Percentiles rank a stretch among this genome's conserved stretches.
phyloP scores from a whole-genome alignment of 2,329 filamentous ascomycete species.

The Alternaria sp. region DNA sequence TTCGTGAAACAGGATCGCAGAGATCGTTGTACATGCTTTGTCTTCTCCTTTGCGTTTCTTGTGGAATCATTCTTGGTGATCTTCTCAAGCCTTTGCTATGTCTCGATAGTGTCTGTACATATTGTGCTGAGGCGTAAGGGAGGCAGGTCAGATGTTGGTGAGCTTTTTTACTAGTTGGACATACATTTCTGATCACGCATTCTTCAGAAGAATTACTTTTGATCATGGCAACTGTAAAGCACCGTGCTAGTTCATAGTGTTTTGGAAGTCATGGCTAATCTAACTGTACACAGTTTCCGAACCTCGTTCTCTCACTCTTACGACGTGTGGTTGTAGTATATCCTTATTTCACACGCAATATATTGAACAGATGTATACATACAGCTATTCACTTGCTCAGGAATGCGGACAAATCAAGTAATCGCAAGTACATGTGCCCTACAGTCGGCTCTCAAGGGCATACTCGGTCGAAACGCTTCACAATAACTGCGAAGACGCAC shows the following conservation, averaged over 20 bases:
- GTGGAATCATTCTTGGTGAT: slow-evolving; percentile 5
- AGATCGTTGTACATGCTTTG: too few relatives aligned
- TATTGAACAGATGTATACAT: too few relatives aligned
- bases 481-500: background rate
- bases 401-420: slow-evolving; percentile 8
- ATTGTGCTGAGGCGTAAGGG: slow-evolving; percentile 1
- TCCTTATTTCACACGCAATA: too few relatives aligned
- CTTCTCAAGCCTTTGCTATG: slow-evolving; percentile 7
- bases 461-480: slow-evolving; percentile 5
- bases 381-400: background rate
- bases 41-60: too few relatives aligned
- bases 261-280: too few relatives aligned
- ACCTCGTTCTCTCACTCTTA: too few relatives aligned
- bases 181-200: background rate
- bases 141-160: slow-evolving; percentile 5
- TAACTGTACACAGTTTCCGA: too few relatives aligned
- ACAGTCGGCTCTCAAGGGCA: slow-evolving; percentile 4
- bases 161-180: background rate
- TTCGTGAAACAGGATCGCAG: background rate
- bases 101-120: slow-evolving; percentile 9
- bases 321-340: too few relatives aligned
- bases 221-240: slow-evolving; percentile 12
- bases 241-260: background rate
- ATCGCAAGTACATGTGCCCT: slow-evolving; percentile 10
- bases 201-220: slow-evolving; percentile 13